A percentile compares a stretch with the other conserved stretches of the same genome.
Conservation (phyloP, 2,329 filamentous ascomycete species). For the Cordyceps farinosa region DNA sequence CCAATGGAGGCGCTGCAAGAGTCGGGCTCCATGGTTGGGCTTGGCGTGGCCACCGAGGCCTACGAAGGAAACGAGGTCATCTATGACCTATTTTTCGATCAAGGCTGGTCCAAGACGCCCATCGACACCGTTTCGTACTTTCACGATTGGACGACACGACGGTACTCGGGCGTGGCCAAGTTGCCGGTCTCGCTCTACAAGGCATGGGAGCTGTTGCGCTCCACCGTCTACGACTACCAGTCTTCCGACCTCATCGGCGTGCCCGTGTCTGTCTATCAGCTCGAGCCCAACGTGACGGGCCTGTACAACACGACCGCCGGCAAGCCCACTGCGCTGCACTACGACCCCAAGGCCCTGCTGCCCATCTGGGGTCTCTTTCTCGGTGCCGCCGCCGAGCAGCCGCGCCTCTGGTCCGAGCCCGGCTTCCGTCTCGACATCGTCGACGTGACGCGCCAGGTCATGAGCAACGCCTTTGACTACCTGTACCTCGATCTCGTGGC, state of each 20-base stretch:
- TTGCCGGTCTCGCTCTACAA: not conserved
- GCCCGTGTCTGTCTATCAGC: slow-evolving; percentile 1
- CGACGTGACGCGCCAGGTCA: slow-evolving; percentile 12
- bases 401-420: not conserved
- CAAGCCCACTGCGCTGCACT: slow-evolving; percentile 1
- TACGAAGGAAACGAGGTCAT: slow-evolving; percentile 53
- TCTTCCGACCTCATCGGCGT: not conserved
- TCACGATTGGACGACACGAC: slow-evolving; percentile 39
- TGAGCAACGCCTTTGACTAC: slow-evolving; percentile 2
- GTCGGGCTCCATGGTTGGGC: slow-evolving; percentile 42
- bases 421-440: slow-evolving; percentile 6
- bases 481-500: not conserved
- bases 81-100: slow-evolving; percentile 48
- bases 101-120: slow-evolving; percentile 43
- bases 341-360: slow-evolving; percentile 9
- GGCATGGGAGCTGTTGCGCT: slow-evolving; percentile 10
- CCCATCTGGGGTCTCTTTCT: not conserved
- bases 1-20: slow-evolving; percentile 41
- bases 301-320: not conserved
- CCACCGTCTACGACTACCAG: slow-evolving; percentile 6
- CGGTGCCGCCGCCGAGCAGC: not conserved
- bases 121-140: slow-evolving; percentile 46
- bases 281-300: not conserved
- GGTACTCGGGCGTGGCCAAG: slow-evolving; percentile 33
- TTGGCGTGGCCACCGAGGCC: slow-evolving; percentile 47